Evolutionary conservation across 495 filamentous ascomycete species (phyloP).

Genomic region (Hamigera avellanea): DNA sequence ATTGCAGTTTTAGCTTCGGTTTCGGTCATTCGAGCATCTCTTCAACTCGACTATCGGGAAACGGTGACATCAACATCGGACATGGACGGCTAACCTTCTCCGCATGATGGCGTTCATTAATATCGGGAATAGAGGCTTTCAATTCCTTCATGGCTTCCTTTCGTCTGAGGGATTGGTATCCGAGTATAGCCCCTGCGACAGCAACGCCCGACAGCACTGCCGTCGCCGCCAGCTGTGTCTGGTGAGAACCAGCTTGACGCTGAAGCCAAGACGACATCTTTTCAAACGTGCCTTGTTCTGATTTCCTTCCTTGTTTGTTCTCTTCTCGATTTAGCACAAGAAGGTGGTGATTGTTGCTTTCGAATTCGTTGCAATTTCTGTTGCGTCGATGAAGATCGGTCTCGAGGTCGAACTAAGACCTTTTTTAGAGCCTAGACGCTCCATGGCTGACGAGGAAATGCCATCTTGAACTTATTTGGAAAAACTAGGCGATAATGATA

Average conservation of each 20-base stretch:
- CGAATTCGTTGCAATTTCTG: background rate
- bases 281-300: constrained; percentile 1
- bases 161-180: constrained; percentile 54
- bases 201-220: constrained; percentile 65
- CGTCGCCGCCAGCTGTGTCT: constrained; percentile 61
- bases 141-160: constrained; percentile 52
- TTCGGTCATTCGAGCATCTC: constrained; percentile 2
- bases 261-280: constrained; percentile 48
- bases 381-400: background rate
- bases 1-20: constrained; percentile 1
- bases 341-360: no score
- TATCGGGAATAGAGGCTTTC: constrained; percentile 59
- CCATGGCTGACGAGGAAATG: no score
- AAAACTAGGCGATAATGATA: no score
- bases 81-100: constrained; percentile 17
- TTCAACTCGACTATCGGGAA: background rate
- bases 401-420: background rate
- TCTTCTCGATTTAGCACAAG: background rate
- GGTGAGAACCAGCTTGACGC: constrained; percentile 38
- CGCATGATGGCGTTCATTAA: constrained; percentile 33
- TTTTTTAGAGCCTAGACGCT: no score
- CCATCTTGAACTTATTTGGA: no score
- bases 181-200: constrained; percentile 59
- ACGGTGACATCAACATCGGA: background rate
- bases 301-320: constrained; percentile 9